Conservation (phyloP, 78 protist species). For the Dictyostelium firmibasis region DNA sequence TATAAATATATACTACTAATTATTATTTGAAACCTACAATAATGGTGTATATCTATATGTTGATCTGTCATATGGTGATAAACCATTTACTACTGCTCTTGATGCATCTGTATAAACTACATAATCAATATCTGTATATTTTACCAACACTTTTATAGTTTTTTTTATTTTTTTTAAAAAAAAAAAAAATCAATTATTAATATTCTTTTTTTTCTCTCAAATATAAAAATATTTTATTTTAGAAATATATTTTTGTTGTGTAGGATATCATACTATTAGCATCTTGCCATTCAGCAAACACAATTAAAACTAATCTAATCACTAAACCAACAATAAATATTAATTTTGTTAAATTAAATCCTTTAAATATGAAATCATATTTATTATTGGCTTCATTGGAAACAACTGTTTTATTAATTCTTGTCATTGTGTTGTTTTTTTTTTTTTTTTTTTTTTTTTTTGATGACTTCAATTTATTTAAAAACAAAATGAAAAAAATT, state of each 20-base stretch:
- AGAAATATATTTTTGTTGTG: no score
- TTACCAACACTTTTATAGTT: conserved; percentile 89
- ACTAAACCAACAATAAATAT: conserved; percentile 39
- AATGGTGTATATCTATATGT: conserved; percentile 97
- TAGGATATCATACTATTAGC: conserved; percentile 61
- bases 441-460: not conserved
- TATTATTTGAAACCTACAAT: conserved; percentile 52
- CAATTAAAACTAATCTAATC: conserved; percentile 65
- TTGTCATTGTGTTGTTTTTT: not conserved
- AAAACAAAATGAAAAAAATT: not conserved
- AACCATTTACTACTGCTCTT: conserved; percentile 85
- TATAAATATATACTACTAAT: no score
- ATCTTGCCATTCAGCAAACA: conserved; percentile 88
- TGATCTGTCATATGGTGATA: conserved; percentile 92
- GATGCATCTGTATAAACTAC: conserved; percentile 96
- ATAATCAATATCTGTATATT: conserved; percentile 97
- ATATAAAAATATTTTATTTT: not conserved
- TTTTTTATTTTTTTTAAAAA: not conserved
- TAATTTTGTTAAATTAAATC: conserved; percentile 32
- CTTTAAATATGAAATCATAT: conserved; percentile 31
- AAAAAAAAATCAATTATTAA: not conserved
- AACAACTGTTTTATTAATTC: not conserved
- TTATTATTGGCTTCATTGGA: not conserved
- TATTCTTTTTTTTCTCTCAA: not conserved
- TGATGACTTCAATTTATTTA: not conserved